phyloP scores from a whole-genome alignment of 192 early-diverging fungal species.

The Backusella macrospora region DNA sequence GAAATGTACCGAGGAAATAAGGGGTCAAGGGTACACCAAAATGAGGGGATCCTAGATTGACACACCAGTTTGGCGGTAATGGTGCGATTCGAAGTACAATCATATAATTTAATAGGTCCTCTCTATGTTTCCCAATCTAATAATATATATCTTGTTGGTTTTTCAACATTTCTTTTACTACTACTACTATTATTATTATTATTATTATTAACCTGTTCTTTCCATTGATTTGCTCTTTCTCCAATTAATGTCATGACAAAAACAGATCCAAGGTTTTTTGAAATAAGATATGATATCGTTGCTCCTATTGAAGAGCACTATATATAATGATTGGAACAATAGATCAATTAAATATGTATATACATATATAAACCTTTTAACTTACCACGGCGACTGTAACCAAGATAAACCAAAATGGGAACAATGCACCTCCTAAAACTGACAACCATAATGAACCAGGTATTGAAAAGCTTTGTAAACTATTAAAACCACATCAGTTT shows the following conservation, averaged over 20 bases:
- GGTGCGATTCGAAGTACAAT: constrained; percentile 57
- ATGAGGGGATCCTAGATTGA: constrained; percentile 62
- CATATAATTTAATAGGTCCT: constrained; percentile 60
- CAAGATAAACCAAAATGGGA: constrained; percentile 53
- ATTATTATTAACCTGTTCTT: constrained; percentile 44
- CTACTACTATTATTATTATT: not conserved
- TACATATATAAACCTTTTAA: not conserved
- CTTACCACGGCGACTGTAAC: constrained; percentile 52
- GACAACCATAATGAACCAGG: constrained; percentile 67
- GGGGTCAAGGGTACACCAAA: constrained; percentile 50
- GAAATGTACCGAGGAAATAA: constrained; percentile 61
- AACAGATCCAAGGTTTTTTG: constrained; percentile 48
- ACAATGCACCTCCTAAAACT: constrained; percentile 61
- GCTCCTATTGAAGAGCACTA: constrained; percentile 62
- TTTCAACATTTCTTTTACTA: not conserved
- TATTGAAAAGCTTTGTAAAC: constrained; percentile 62
- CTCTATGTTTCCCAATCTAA: constrained; percentile 47
- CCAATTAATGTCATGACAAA: constrained; percentile 50
- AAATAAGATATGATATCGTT: constrained; percentile 55
- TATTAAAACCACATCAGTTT: too few relatives aligned
- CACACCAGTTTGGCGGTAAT: constrained; percentile 65
- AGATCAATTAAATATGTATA: not conserved
- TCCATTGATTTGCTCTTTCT: constrained; percentile 47
- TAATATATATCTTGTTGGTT: not conserved
- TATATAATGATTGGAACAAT: constrained; percentile 4